Evolutionary conservation across 257 asterid species (phyloP).

Genomic region (Solanum phureja): DNA sequence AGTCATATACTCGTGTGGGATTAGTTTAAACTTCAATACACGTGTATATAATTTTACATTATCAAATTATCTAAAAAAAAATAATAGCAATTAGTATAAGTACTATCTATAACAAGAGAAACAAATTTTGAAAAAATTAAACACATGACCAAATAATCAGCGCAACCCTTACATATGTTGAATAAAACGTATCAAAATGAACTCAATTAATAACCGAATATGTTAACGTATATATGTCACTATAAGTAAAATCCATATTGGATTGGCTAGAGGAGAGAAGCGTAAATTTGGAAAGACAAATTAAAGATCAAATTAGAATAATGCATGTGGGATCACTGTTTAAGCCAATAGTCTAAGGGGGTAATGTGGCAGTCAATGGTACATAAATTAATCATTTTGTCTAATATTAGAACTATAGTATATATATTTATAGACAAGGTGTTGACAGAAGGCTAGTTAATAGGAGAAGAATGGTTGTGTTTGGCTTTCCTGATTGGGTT

Average conservation of each 20-base stretch:
- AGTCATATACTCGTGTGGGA: neutral
- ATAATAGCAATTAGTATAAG: too few relatives aligned
- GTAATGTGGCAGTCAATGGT: neutral
- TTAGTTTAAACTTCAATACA: neutral
- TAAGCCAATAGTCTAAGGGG: neutral
- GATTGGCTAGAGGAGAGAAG: neutral
- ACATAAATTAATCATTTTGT: neutral
- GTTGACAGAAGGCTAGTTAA: neutral
- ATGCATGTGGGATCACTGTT: neutral
- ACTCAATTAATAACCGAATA: too few relatives aligned
- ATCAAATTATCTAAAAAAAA: too few relatives aligned
- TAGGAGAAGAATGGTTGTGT: neutral
- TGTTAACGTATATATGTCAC: too few relatives aligned
- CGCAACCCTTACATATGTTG: neutral
- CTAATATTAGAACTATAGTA: neutral
- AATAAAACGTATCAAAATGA: neutral
- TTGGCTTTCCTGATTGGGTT: conserved; percentile 18
- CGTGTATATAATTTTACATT: neutral
- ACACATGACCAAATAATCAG: neutral
- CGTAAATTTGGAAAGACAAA: neutral
- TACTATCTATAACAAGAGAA: neutral
- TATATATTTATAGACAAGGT: neutral
- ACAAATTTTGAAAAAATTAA: too few relatives aligned
- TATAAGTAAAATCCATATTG: neutral
- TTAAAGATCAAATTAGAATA: neutral